Conservation (phyloP, 148 eudicot species). For the Vaccinium corymbosum region DNA sequence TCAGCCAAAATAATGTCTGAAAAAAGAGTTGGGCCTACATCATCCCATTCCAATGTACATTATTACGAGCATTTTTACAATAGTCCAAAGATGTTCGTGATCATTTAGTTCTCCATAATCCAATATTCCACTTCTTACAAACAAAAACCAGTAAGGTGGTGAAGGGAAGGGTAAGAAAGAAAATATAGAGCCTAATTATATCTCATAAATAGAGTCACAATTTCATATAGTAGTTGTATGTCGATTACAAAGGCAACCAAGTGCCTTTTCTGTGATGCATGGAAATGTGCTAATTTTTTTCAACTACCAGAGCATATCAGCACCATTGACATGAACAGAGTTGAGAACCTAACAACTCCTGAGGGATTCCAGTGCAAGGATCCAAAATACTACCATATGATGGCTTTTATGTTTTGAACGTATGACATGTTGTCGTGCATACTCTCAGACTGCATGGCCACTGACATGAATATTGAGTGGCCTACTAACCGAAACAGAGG, state of each 20-base stretch:
- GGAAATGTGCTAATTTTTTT: neutral
- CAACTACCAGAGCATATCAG: slow-evolving; percentile 72
- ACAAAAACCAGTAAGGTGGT: neutral
- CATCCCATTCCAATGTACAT: neutral
- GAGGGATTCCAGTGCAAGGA: slow-evolving; percentile 80
- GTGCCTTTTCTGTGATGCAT: slow-evolving; percentile 6
- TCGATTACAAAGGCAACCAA: neutral
- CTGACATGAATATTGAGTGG: slow-evolving; percentile 95
- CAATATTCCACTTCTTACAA: neutral
- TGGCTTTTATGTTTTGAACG: neutral
- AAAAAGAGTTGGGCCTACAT: neutral
- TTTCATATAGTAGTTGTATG: neutral
- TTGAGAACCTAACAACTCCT: slow-evolving; percentile 72
- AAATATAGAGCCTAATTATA: neutral
- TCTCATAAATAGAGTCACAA: neutral
- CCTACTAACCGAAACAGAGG: slow-evolving; percentile 78
- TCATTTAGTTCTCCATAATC: neutral
- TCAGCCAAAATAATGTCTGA: neutral
- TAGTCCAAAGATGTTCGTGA: too few species aligned
- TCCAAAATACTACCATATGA: slow-evolving; percentile 37
- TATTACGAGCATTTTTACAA: too few species aligned
- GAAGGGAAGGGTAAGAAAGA: neutral
- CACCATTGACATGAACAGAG: slow-evolving; percentile 82
- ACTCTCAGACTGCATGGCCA: slow-evolving; percentile 89
- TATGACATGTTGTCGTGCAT: slow-evolving; percentile 61